Conservation (phyloP, 306 rosid genomes). For the Lupinus albus region DNA sequence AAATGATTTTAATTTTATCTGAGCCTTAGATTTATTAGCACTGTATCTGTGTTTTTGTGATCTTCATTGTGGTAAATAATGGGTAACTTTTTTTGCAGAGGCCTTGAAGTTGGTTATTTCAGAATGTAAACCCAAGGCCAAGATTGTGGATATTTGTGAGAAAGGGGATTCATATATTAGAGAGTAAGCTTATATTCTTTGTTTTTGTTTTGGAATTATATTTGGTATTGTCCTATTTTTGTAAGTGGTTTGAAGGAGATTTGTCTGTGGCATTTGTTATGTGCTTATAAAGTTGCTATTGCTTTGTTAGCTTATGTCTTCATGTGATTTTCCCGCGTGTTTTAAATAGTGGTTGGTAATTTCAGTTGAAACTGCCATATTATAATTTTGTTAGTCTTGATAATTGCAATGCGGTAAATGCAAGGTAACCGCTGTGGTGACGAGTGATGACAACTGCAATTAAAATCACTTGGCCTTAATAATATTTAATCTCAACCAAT, state of each 20-base stretch:
- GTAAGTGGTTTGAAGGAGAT: not conserved
- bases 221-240: not conserved
- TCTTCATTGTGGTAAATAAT: not conserved
- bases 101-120: constrained; percentile 78
- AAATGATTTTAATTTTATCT: no score
- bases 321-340: no score
- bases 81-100: constrained; percentile 47
- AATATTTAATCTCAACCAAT: no score
- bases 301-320: not conserved
- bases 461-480: no score
- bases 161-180: constrained; percentile 74
- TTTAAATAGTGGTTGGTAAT: no score
- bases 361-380: no score
- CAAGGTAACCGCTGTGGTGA: no score
- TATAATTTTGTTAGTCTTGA: no score
- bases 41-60: not conserved
- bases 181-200: constrained; percentile 58
- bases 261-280: not conserved
- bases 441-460: no score
- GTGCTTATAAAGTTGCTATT: constrained; percentile 8
- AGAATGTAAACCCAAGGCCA: constrained; percentile 78
- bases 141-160: constrained; percentile 83
- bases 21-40: not conserved
- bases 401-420: no score
- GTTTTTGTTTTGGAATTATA: not conserved